Evolutionary conservation across 495 filamentous ascomycete species (phyloP), one percentile per base, ranked within the genome.

Genomic region (Glonium stellatum): DNA sequence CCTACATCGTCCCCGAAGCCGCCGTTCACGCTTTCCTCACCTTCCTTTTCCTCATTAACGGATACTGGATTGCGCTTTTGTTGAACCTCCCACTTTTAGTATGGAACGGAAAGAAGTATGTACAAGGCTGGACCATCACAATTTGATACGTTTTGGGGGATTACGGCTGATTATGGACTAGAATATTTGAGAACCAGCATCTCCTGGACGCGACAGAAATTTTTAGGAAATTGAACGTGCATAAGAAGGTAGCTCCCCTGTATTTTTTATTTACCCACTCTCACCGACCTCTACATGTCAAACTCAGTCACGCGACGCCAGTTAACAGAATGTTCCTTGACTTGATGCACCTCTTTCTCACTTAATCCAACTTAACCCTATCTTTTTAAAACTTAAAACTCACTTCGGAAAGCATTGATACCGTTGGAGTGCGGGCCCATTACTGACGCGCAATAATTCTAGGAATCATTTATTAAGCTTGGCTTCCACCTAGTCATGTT

Each of bases 401-500:
- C n/a, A n/a, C n/a, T n/a, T n/a, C n/a, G n/a, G n/a, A n/a, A n/a
- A n/a, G n/a, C n/a, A n/a, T n/a, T n/a, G n/a, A n/a, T n/a, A n/a
- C n/a, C n/a, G n/a, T n/a, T n/a, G n/a, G n/a, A n/a, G n/a, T n/a
- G n/a, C n/a, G n/a, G n/a, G n/a, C n/a, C n/a, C 48, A 31, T 31
- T 37, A 42, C 59, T 67, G 42, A 69, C 57, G n/a, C 15, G 27
- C 27, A 6, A 31, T 18, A 1, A 15, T 9, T 8, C 34, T 41
- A 97, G 92, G 95, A 99, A 84, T 97, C 92, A 5, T 97, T 99
- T 76, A 86, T 95, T 78, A 99, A 99, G 76, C 89, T 99, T 39
- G 95, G 92, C 59, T 97, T 99, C 83, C 93, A 97, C 74, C 84
- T 99, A 41, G 72, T 97, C 77, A 95, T 99, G 88, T 99, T 99